Base-by-base conservation (phyloP, 768 basidiomycete species). In the Agrocybe chaxingu region DNA sequence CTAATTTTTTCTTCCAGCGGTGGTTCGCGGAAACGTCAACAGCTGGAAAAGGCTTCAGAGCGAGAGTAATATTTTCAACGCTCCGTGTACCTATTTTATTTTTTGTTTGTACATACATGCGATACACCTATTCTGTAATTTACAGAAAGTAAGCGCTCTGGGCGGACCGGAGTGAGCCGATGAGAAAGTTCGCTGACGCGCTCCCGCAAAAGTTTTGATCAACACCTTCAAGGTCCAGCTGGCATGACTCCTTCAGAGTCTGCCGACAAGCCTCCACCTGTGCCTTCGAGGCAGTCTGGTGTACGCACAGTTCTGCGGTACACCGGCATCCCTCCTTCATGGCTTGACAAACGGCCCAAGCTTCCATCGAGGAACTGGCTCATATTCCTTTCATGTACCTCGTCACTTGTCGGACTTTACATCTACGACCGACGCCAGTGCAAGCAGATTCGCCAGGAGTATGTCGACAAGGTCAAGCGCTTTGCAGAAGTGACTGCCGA, bases 351-450 rank as follows among this genome's bases (percentile, higher is more conserved):
- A 65, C 81, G 88, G 33, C 95, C 94, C 2, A 84, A 81, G 55
- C 77, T 95, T 11, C 96, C 95, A 3, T 92, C 90, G 0, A 80
- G 92, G 54, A 97, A 97, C 60, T 95, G 92, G 93, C 81, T 92
- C 57, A 93, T 96, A 61, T 98, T 98, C 72, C 77, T 93, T 50
- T 76, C 84, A 29, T 68, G 92, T 58, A 85, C 91, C 3, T 83
- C 84, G 10, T 78, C 86, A 5, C 58, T 88, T 31, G 61, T 84
- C 3, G 88, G 87, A 18, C 76, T 80, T 48, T 97, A 92, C 71
- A 72, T 82, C 47, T 94, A 97, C 67, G 97, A 99, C 77, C 81
- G 95, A 30, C 70, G 74, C 53, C 76, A 93, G 70, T 94, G 92
- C 69, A 84, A 81, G 57, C 64, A 72, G 42, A 87, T 98, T 53